Base-by-base conservation (phyloP, 2,329 filamentous ascomycete species). In the Pseudogymnoascus pannorum region DNA sequence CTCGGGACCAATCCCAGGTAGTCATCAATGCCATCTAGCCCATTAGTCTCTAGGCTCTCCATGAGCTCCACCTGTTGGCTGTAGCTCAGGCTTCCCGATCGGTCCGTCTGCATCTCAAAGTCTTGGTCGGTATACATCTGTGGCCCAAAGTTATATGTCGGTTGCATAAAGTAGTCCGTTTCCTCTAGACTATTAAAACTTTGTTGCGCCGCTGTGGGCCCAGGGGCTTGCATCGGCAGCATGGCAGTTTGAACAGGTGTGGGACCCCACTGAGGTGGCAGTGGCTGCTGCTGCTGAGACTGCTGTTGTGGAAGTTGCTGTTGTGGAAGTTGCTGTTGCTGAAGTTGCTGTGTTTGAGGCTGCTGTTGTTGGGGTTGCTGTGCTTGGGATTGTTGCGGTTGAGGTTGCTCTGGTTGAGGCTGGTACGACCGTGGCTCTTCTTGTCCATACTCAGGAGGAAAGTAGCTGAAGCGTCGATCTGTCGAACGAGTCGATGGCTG, bases 1-100 rank as follows among this genome's bases (percentile, higher is more conserved):
- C n/a, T 31, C 48, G 48, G 38, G 14, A 54, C 26, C 16, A 54
- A 31, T 1, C 48, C 48, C 3, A 54, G 26, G 26, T 54, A 54
- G 26, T 54, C 78, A 65, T 87, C 80, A 67, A 87, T 86, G 58
- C 87, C 84, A 24, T 76, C 77, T 70, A 86, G 75, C 0, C 85
- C 85, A 66, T 87, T 83, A 67, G 78, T 88, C 72, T 94, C 89
- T 33, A 96, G 80, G 57, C 86, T 86, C 61, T 87, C 85, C 88
- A 95, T 91, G 36, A 96, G 77, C 76, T 96, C 89, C 65, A 87
- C 76, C 74, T 94, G 91, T 73, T 95, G 90, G 69, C 91, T 84
- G 65, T 92, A 87, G 63, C 86, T 92, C 31, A 95, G 77, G 63
- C 81, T 89, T 66, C 86, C 91, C 68, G 84, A 85, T 63, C 80